These are phyloP conservation scores for Phoenix roebelenii DNA, from an alignment of 176 grass and related monocot genomes.

Conservation along the genomic window DNA sequence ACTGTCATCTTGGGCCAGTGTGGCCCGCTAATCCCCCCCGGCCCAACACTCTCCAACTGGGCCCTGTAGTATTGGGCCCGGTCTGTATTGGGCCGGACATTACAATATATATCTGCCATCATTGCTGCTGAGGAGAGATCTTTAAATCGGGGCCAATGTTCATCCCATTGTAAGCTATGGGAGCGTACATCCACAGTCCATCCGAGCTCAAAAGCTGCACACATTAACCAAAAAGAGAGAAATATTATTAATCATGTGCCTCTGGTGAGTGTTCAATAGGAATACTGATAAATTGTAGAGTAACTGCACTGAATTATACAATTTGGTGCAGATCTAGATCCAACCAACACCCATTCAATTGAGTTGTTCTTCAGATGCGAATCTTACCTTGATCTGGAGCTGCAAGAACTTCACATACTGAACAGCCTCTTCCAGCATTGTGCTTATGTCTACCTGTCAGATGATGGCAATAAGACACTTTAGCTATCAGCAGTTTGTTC, in stretches of 20 bases:
- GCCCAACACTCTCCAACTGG: no score
- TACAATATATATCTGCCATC: neutral
- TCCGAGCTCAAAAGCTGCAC: slow-evolving; percentile 70
- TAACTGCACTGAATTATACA: no score
- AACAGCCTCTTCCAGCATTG: slow-evolving; percentile 75
- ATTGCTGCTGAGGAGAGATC: slow-evolving; percentile 15
- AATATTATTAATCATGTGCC: no score
- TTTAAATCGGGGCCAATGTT: slow-evolving; percentile 65
- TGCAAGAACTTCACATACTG: slow-evolving; percentile 79
- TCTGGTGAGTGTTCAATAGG: no score
- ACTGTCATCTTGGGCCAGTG: no score
- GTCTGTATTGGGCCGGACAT: no score
- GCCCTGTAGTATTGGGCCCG: no score
- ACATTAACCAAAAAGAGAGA: slow-evolving; percentile 14
- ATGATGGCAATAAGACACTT: slow-evolving; percentile 7
- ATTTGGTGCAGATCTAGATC: no score
- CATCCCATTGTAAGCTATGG: slow-evolving; percentile 79
- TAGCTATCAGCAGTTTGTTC: neutral
- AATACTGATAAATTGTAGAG: no score
- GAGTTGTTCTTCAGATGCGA: no score
- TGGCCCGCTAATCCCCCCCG: no score
- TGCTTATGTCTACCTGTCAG: slow-evolving; percentile 70
- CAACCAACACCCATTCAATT: no score
- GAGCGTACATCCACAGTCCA: slow-evolving; percentile 83
- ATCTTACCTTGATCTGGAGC: slow-evolving; percentile 72